These are phyloP conservation scores for Fusarium sambucinum DNA, from an alignment of 2,329 filamentous ascomycete species.

Conservation along the genomic window DNA sequence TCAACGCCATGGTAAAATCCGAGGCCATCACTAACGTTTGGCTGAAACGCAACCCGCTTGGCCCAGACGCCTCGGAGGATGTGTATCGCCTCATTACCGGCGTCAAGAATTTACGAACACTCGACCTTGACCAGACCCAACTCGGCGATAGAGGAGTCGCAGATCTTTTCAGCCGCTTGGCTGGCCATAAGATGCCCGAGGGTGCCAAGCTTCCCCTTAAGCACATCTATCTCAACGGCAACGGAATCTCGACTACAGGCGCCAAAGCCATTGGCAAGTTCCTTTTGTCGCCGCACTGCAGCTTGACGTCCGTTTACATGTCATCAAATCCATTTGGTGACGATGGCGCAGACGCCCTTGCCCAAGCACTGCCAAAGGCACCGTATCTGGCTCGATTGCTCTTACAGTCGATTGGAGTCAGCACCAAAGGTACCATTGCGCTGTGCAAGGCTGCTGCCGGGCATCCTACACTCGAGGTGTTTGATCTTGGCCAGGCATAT, in stretches of 20 bases:
- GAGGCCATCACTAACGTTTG: slow-evolving; percentile 62
- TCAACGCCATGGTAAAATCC: slow-evolving; percentile 59
- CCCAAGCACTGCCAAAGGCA: slow-evolving; percentile 50
- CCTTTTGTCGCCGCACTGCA: slow-evolving; percentile 50
- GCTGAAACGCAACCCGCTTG: slow-evolving; percentile 67
- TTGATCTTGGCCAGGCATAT: slow-evolving; percentile 62
- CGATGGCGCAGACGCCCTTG: slow-evolving; percentile 49
- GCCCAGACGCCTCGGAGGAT: slow-evolving; percentile 53
- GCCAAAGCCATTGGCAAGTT: slow-evolving; percentile 52
- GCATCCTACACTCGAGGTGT: slow-evolving; percentile 52
- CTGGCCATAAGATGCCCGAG: slow-evolving; percentile 47
- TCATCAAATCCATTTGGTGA: slow-evolving; percentile 56
- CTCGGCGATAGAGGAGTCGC: slow-evolving; percentile 61
- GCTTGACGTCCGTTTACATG: slow-evolving; percentile 54
- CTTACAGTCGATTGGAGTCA: slow-evolving; percentile 60
- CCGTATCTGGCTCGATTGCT: slow-evolving; percentile 53
- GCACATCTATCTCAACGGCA: slow-evolving; percentile 55
- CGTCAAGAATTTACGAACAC: slow-evolving; percentile 58
- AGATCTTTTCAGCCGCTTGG: slow-evolving; percentile 57
- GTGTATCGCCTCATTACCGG: slow-evolving; percentile 60
- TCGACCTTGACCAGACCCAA: slow-evolving; percentile 67
- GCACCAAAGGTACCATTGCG: slow-evolving; percentile 54
- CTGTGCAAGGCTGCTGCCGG: slow-evolving; percentile 54
- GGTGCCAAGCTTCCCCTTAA: slow-evolving; percentile 50
- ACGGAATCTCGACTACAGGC: slow-evolving; percentile 51